Evolutionary conservation across 345 rosid genomes (phyloP).

Genomic region (Pelargonium nanum): DNA sequence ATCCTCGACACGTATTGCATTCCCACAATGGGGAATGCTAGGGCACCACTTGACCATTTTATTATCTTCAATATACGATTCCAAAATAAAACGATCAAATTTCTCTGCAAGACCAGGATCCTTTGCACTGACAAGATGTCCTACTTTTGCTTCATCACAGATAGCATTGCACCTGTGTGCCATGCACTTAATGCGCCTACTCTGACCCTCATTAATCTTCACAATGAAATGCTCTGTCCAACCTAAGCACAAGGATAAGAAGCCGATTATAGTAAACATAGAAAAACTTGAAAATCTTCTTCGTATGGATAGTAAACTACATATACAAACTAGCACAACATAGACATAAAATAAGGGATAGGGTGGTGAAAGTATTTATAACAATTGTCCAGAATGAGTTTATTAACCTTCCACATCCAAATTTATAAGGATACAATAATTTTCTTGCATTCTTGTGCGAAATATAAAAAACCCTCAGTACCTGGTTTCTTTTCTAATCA

Average conservation of each 20-base stretch:
- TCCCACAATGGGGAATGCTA: slow-evolving; percentile 85
- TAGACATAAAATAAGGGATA: too few relatives aligned
- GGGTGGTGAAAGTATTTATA: too few relatives aligned
- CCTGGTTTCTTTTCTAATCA: too few relatives aligned
- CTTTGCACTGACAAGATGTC: slow-evolving; percentile 57
- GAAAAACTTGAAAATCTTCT: neutral
- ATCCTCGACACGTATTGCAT: slow-evolving; percentile 79
- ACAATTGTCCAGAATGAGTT: too few relatives aligned
- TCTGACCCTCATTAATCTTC: slow-evolving; percentile 86
- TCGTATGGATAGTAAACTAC: too few relatives aligned
- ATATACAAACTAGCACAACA: too few relatives aligned
- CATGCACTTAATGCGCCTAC: slow-evolving; percentile 87
- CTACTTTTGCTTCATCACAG: slow-evolving; percentile 72
- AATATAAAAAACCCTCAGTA: too few relatives aligned
- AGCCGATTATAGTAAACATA: neutral
- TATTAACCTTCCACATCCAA: too few relatives aligned
- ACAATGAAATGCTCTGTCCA: slow-evolving; percentile 91
- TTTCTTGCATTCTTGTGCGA: too few relatives aligned
- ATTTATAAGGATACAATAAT: too few relatives aligned
- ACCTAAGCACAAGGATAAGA: slow-evolving; percentile 25
- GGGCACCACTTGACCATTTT: slow-evolving; percentile 99
- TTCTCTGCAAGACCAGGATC: slow-evolving; percentile 78
- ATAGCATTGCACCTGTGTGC: slow-evolving; percentile 76
- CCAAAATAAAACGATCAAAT: slow-evolving; percentile 82
- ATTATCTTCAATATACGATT: slow-evolving; percentile 92